Percentiles rank a stretch among this genome's conserved stretches.
Conservation (phyloP, 345 rosid genomes). For the Clausena lansium region DNA sequence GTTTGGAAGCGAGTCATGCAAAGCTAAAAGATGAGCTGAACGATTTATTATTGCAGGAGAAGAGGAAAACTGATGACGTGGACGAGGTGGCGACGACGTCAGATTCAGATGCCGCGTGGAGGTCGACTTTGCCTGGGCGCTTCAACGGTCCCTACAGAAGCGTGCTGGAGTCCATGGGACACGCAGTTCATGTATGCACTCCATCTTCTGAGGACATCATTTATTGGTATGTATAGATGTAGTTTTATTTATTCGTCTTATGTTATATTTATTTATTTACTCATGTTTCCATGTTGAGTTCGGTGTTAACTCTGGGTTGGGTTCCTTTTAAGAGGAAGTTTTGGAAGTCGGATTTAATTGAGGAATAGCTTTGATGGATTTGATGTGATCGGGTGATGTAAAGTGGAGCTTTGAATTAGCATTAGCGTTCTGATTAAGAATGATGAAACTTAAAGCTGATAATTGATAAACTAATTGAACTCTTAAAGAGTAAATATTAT, state of each 20-base stretch:
- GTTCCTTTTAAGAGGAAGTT: background rate
- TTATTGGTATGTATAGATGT: constrained; percentile 46
- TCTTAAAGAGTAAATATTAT: background rate
- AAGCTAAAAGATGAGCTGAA: constrained; percentile 49
- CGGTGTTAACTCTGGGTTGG: background rate
- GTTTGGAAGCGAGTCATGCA: constrained; percentile 59
- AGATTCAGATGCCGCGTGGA: constrained; percentile 33
- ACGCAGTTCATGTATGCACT: constrained; percentile 62
- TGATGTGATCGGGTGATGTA: background rate
- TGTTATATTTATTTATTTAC: background rate
- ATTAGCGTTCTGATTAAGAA: background rate
- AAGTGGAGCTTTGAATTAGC: background rate
- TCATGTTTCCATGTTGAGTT: background rate
- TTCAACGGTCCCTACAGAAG: constrained; percentile 55
- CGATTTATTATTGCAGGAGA: constrained; percentile 35
- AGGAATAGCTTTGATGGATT: background rate
- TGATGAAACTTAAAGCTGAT: background rate
- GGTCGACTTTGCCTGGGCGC: constrained; percentile 36
- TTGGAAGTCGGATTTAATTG: background rate
- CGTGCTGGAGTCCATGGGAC: constrained; percentile 72
- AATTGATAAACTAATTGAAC: background rate
- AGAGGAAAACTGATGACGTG: constrained; percentile 18
- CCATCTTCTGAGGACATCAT: constrained; percentile 55
- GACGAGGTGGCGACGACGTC: constrained; percentile 17
- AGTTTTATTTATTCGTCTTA: background rate